These are phyloP conservation scores for Suillus hirtellus DNA, from an alignment of 768 basidiomycete species.

Conservation along the genomic window DNA sequence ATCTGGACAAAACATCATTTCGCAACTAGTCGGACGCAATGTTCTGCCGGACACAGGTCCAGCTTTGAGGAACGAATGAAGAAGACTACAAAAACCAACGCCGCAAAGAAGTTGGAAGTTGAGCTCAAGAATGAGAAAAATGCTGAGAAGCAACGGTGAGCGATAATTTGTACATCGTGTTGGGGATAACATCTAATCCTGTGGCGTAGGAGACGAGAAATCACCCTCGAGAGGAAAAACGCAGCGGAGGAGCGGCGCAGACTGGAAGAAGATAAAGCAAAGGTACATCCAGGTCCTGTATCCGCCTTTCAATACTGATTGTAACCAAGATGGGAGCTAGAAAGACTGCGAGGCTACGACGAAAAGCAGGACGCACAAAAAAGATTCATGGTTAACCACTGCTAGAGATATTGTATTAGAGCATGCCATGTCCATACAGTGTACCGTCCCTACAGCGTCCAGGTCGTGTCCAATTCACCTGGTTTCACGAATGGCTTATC, in stretches of 20 bases:
- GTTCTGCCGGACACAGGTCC: constrained; percentile 63
- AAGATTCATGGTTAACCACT: constrained; percentile 69
- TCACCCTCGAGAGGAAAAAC: constrained; percentile 69
- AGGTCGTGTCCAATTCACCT: constrained; percentile 77
- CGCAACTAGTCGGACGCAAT: constrained; percentile 54
- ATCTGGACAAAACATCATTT: constrained; percentile 3
- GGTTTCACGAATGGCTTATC: constrained; percentile 85
- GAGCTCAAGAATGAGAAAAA: constrained; percentile 79
- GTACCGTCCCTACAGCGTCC: constrained; percentile 53
- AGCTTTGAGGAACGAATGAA: constrained; percentile 74
- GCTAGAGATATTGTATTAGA: constrained; percentile 13
- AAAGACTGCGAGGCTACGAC: constrained; percentile 71
- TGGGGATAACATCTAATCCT: not conserved
- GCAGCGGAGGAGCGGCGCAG: constrained; percentile 72
- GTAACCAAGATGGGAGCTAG: constrained; percentile 71
- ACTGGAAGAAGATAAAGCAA: constrained; percentile 42
- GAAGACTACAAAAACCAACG: constrained; percentile 61
- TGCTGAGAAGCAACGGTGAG: constrained; percentile 62
- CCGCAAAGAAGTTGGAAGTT: constrained; percentile 70
- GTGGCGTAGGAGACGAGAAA: constrained; percentile 56
- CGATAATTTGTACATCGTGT: constrained; percentile 1
- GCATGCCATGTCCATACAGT: constrained; percentile 7
- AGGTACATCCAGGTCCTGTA: constrained; percentile 13
- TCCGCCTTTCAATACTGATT: constrained; percentile 6
- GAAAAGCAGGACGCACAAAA: constrained; percentile 74